Base-by-base conservation (phyloP, 2,329 filamentous ascomycete genomes). In the Pyrenochaeta sp. region DNA sequence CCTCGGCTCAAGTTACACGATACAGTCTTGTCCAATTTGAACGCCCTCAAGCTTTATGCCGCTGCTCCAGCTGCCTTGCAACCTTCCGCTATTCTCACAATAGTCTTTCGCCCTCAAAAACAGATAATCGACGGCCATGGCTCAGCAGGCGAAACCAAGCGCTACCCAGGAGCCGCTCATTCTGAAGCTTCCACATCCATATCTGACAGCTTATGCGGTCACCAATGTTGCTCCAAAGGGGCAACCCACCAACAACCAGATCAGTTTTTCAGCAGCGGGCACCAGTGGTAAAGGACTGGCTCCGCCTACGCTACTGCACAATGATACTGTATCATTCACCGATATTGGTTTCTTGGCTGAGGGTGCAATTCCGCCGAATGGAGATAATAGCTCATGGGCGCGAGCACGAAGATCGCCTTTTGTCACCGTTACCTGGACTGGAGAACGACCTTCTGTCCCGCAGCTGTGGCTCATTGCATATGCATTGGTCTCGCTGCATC, bases 401-500 rank as follows among this genome's bases (percentile, higher is more conserved):
- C 72, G 80, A 57, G 74, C 78, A 45, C 74, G 77, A 58, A 75
- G 80, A 61, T 76, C 77, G 23, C 78, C 79, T 6, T 69, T 73
- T 35, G 72, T 77, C 3, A 72, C 66, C 6, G 72, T 82, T 49
- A 72, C 75, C 46, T 82, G 80, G 80, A 63, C 64, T 31, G 68
- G 64, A 7, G 64, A 67, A 20, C 49, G 69, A n/a, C 80, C 80
- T 40, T 72, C 77, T 29, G 63, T 80, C 27, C 78, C 73, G 2
- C 79, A 82, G 57, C 66, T 81, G 14, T 82, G 80, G 80, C 77
- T 80, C 41, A 67, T 81, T 20, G 60, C 79, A 17, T 79, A 82
- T 54, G 76, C 77, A 4, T 72, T 82, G 50, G 76, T 79, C 36
- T 74, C 79, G 12, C 68, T 75, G 15, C 73, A 79, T 37, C 78